Evolutionary conservation across 2,329 filamentous ascomycete species (phyloP).

Genomic region (Aureobasidium sp.): DNA sequence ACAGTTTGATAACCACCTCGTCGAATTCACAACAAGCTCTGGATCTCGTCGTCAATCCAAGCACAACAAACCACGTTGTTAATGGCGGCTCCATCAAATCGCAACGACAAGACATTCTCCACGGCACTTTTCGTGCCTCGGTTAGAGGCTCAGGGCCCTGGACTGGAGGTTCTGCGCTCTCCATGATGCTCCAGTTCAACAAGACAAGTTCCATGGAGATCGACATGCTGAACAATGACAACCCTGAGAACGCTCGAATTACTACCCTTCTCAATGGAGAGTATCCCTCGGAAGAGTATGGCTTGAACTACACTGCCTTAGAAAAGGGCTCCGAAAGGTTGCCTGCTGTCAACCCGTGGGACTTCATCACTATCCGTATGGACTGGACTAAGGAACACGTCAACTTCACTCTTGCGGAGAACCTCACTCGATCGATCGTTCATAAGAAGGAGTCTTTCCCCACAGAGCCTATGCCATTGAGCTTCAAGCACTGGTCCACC

Average conservation of each 20-base stretch:
- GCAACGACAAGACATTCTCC: slow-evolving; percentile 37
- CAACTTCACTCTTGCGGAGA: slow-evolving; percentile 34
- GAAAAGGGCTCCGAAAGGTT: slow-evolving; percentile 16
- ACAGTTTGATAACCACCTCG: slow-evolving; percentile 28
- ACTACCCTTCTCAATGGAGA: slow-evolving; percentile 31
- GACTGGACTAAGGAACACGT: slow-evolving; percentile 39
- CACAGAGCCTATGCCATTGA: slow-evolving; percentile 33
- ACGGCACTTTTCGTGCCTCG: slow-evolving; percentile 37
- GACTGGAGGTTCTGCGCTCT: slow-evolving; percentile 33
- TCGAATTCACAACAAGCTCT: background rate
- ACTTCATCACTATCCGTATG: slow-evolving; percentile 39
- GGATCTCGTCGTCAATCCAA: background rate
- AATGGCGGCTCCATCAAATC: slow-evolving; percentile 35
- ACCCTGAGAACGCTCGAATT: slow-evolving; percentile 28
- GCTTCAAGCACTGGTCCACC: slow-evolving; percentile 41
- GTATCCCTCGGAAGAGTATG: slow-evolving; percentile 28
- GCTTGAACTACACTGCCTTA: slow-evolving; percentile 32
- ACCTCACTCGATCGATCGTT: slow-evolving; percentile 25
- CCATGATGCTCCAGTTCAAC: slow-evolving; percentile 39
- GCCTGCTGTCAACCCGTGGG: slow-evolving; percentile 30
- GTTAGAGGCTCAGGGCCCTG: slow-evolving; percentile 21
- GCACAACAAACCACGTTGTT: slow-evolving; percentile 30
- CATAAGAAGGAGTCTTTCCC: slow-evolving; percentile 30
- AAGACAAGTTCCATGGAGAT: slow-evolving; percentile 34
- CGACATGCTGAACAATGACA: slow-evolving; percentile 38